Evolutionary conservation across 106 monocot species (phyloP).

Genomic region (Allium cepa): DNA sequence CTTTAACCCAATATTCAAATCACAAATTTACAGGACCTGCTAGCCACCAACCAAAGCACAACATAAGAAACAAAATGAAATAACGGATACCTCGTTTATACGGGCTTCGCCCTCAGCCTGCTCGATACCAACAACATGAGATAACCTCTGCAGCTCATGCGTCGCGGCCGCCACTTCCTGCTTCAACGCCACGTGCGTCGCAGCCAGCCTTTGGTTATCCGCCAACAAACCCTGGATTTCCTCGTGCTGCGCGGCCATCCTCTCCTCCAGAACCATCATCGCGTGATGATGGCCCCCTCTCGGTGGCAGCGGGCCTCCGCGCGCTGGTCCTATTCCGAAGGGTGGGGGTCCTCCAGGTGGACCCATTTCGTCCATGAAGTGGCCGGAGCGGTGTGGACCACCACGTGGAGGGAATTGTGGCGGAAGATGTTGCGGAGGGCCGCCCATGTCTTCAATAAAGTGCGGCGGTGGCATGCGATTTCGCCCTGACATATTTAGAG

Average conservation of each 20-base stretch:
- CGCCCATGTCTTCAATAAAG: neutral
- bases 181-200: conserved; percentile 87
- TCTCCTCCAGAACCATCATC: conserved; percentile 44
- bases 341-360: conserved; percentile 3
- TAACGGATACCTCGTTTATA: conserved; percentile 31
- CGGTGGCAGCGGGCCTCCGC: conserved; percentile 9
- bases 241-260: conserved; percentile 46
- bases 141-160: conserved; percentile 46
- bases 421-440: conserved; percentile 1
- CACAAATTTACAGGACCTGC: neutral
- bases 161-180: conserved; percentile 60
- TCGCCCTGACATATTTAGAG: neutral
- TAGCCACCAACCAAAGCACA: neutral
- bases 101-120: conserved; percentile 39
- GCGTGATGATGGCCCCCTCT: conserved; percentile 12
- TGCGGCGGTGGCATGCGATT: conserved; percentile 3
- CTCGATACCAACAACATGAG: conserved; percentile 9
- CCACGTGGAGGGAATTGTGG: neutral
- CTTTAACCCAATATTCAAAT: neutral
- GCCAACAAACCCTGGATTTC: conserved; percentile 69
- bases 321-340: neutral
- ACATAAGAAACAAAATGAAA: neutral
- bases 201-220: conserved; percentile 88
- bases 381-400: conserved; percentile 7
- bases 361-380: conserved; percentile 8